phyloP scores from a whole-genome alignment of 305 asterid species.

The Solanum chacoense region DNA sequence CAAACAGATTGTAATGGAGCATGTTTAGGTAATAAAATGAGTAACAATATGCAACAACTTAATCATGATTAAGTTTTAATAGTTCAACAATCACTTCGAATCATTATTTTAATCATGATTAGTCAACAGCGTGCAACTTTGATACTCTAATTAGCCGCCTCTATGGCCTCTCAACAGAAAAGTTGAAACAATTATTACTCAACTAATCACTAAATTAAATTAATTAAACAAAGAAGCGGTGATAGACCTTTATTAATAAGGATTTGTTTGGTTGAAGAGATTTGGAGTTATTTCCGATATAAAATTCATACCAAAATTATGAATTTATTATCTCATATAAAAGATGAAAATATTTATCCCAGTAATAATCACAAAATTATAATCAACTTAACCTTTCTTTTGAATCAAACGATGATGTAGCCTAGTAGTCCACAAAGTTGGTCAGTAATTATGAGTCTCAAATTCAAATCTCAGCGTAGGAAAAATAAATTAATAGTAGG shows the following conservation, averaged over 20 bases:
- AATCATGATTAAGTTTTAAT: neutral
- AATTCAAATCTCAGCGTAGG: too few relatives aligned
- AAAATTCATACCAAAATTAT: neutral
- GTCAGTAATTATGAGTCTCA: neutral
- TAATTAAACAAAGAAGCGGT: neutral
- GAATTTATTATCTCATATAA: neutral
- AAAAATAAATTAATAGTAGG: too few relatives aligned
- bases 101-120: neutral
- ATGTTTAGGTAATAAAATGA: neutral
- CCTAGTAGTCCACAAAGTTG: too few relatives aligned
- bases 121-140: neutral
- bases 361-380: neutral
- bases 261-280: neutral
- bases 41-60: neutral
- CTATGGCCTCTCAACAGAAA: neutral
- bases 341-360: neutral
- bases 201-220: neutral
- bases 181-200: neutral
- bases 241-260: neutral
- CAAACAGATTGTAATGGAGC: neutral
- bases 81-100: neutral
- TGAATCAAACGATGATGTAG: neutral
- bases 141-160: neutral
- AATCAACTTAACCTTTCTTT: neutral
- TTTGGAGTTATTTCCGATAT: neutral